Evolutionary conservation across 2,329 filamentous ascomycete genomes (phyloP).

Genomic region (Colletotrichum orbiculare): DNA sequence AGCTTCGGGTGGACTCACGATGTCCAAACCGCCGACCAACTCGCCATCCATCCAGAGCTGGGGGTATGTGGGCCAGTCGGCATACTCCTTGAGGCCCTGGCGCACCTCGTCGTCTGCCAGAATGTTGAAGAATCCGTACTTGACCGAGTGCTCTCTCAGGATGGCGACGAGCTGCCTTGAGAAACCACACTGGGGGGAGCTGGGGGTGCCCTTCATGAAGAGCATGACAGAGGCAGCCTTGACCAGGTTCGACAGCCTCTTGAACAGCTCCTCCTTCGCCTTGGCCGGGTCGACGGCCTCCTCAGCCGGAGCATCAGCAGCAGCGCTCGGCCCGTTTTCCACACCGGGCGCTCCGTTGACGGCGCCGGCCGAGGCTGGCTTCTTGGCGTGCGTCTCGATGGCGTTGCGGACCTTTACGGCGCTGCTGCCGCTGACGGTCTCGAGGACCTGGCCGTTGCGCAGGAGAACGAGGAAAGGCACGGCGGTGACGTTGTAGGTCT

Average conservation of each 20-base stretch:
- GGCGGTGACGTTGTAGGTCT: conserved; percentile 92
- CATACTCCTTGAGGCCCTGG: conserved; percentile 95
- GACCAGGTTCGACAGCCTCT: conserved; percentile 84
- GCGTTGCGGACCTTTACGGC: conserved; percentile 85
- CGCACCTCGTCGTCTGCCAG: conserved; percentile 96
- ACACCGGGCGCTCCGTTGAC: conserved; percentile 45
- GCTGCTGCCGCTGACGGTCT: conserved; percentile 91
- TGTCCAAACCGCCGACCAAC: conserved; percentile 92
- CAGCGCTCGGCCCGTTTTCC: conserved; percentile 40
- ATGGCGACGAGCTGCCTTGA: conserved; percentile 89
- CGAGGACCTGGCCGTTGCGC: conserved; percentile 78
- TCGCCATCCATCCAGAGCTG: conserved; percentile 94
- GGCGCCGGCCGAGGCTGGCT: conserved; percentile 50
- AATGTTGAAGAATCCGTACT: conserved; percentile 99
- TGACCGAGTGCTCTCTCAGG: conserved; percentile 87
- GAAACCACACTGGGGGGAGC: conserved; percentile 90
- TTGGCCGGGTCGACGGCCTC: conserved; percentile 56
- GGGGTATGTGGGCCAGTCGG: conserved; percentile 98
- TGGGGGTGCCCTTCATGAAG: conserved; percentile 98
- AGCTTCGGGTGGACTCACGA: conserved; percentile 70
- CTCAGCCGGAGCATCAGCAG: conserved; percentile 20
- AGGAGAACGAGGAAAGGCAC: conserved; percentile 92
- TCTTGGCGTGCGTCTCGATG: conserved; percentile 83
- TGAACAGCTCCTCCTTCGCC: conserved; percentile 86
- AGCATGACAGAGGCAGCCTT: conserved; percentile 98